These are phyloP conservation scores for Exophiala sideris DNA, from an alignment of 2,329 filamentous ascomycete species.

Conservation along the genomic window DNA sequence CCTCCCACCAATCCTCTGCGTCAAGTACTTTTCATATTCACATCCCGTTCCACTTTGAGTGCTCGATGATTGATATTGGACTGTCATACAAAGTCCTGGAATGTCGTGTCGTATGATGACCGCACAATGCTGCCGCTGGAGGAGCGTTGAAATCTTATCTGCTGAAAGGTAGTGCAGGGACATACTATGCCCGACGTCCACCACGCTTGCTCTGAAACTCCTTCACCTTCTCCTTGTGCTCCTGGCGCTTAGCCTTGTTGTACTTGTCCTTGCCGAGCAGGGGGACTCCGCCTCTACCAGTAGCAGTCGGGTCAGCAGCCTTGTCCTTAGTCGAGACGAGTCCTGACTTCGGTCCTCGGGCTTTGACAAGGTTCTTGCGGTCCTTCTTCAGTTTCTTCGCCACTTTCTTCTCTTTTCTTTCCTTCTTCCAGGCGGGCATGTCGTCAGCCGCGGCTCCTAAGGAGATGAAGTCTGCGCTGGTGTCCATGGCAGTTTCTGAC, in stretches of 20 bases:
- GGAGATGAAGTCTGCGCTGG: constrained; percentile 18
- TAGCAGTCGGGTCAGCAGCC: constrained; percentile 7
- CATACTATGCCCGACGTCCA: not conserved
- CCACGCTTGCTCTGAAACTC: constrained; percentile 7
- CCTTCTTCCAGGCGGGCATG: constrained; percentile 7
- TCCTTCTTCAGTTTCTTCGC: constrained; percentile 9
- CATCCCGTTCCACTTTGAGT: too few relatives aligned
- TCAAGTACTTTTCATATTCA: too few relatives aligned
- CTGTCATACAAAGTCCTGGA: too few relatives aligned
- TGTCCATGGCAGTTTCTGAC: not conserved
- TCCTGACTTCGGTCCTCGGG: constrained; percentile 18
- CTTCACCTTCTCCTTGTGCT: constrained; percentile 17
- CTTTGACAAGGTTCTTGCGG: constrained; percentile 21
- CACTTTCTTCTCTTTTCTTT: constrained; percentile 4
- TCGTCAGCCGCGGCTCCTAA: constrained; percentile 4
- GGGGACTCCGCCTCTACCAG: constrained; percentile 13
- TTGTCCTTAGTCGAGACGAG: constrained; percentile 15
- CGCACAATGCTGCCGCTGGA: too few relatives aligned
- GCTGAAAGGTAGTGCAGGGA: too few relatives aligned
- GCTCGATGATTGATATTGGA: too few relatives aligned
- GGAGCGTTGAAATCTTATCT: too few relatives aligned
- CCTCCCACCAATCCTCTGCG: too few relatives aligned
- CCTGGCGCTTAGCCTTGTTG: constrained; percentile 16
- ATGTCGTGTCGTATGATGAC: too few relatives aligned
- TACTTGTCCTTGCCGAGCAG: constrained; percentile 20